Percentiles rank a stretch among this genome's conserved stretches.
Evolutionary conservation across 2,329 filamentous ascomycete genomes (phyloP).

Genomic region (Macrophomina tecta): DNA sequence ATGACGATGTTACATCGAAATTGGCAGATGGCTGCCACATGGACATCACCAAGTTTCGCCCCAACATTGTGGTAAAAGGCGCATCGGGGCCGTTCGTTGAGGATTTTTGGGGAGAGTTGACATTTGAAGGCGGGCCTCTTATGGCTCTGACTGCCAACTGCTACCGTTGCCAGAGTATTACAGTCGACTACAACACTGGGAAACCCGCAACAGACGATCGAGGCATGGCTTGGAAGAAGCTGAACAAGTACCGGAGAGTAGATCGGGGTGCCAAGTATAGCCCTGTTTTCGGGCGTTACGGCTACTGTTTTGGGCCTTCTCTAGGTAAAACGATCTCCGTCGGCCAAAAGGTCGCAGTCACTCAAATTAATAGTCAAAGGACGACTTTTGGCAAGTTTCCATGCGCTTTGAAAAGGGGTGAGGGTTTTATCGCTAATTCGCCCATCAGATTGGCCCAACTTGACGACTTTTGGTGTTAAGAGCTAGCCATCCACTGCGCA

Average conservation of each 20-base stretch:
- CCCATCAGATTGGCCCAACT: too few relatives aligned
- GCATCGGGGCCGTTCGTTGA: conserved; percentile 66
- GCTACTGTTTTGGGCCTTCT: neutral
- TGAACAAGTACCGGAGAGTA: conserved; percentile 73
- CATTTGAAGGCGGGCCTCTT: conserved; percentile 40
- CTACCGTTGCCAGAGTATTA: conserved; percentile 70
- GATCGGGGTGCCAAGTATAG: conserved; percentile 71
- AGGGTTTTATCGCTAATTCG: too few relatives aligned
- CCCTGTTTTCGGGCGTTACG: conserved; percentile 67
- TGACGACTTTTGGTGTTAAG: too few relatives aligned
- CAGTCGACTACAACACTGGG: conserved; percentile 74
- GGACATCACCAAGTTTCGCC: conserved; percentile 73
- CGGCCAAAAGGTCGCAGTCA: neutral
- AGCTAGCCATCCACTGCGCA: too few relatives aligned
- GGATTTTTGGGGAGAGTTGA: conserved; percentile 73
- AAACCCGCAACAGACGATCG: conserved; percentile 61
- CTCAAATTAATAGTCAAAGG: neutral
- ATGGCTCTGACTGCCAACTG: conserved; percentile 60
- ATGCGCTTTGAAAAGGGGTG: too few relatives aligned
- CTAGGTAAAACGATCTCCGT: neutral
- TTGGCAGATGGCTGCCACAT: conserved; percentile 57
- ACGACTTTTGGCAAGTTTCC: neutral
- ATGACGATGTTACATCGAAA: conserved; percentile 42
- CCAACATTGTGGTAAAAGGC: conserved; percentile 73
- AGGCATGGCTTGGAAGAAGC: conserved; percentile 70